phyloP scores from a whole-genome alignment of 805 yeast genomes.

The Yarrowia sp. region DNA sequence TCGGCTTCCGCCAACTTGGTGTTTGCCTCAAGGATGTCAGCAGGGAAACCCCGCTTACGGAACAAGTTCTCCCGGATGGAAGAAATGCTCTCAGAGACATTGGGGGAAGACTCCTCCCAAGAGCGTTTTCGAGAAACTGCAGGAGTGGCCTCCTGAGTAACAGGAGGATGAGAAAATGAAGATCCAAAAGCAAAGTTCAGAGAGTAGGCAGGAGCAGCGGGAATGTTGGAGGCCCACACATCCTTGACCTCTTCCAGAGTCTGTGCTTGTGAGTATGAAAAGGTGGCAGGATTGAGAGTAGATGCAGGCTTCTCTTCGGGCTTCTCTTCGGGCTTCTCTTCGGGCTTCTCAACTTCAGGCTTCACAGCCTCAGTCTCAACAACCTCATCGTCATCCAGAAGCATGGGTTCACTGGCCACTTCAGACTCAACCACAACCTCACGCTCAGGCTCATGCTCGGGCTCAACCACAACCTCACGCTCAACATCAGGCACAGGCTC shows the following conservation, averaged over 20 bases:
- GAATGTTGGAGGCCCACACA: not conserved
- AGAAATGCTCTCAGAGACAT: constrained; percentile 12
- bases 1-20: constrained; percentile 5
- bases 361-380: not conserved
- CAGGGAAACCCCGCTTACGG: constrained; percentile 20
- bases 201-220: not conserved
- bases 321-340: not conserved
- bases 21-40: constrained; percentile 19
- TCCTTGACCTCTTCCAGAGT: constrained; percentile 8
- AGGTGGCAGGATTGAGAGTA: not conserved
- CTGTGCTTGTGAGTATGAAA: constrained; percentile 11
- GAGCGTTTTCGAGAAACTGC: not conserved
- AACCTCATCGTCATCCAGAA: not conserved
- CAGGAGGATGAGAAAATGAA: constrained; percentile 1
- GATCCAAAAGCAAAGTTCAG: constrained; percentile 18
- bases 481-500: not conserved
- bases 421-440: not conserved
- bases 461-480: not conserved
- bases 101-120: not conserved
- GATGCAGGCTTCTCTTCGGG: not conserved
- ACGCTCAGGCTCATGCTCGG: not conserved
- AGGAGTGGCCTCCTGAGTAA: not conserved
- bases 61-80: constrained; percentile 18
- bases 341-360: not conserved
- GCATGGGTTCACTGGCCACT: not conserved